Evolutionary conservation across 1,284 basidiomycete genomes (phyloP).

Genomic region (Takashimella koratensis): DNA sequence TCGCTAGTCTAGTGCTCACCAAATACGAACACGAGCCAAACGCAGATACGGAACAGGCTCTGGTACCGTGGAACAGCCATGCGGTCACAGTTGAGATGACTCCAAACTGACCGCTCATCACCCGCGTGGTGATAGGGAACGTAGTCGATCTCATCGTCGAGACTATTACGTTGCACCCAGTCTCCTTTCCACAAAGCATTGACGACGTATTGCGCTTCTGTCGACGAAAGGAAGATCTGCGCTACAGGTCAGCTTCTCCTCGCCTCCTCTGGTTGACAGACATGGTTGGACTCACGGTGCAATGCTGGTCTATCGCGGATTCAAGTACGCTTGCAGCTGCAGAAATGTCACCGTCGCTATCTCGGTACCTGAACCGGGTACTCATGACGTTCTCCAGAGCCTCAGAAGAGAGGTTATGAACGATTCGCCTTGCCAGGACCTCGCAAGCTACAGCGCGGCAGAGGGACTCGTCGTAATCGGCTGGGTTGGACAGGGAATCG

Average conservation of each 20-base stretch:
- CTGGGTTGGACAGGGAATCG: slow-evolving; percentile 49
- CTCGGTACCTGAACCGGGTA: slow-evolving; percentile 66
- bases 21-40: slow-evolving; percentile 81
- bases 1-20: slow-evolving; percentile 16
- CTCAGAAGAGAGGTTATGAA: slow-evolving; percentile 64
- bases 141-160: slow-evolving; percentile 51
- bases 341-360: slow-evolving; percentile 71
- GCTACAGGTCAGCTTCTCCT: slow-evolving; percentile 1
- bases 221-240: slow-evolving; percentile 79
- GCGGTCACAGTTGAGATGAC: slow-evolving; percentile 70
- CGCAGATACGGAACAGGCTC: slow-evolving; percentile 52
- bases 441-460: slow-evolving; percentile 83
- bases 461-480: slow-evolving; percentile 80
- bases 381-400: slow-evolving; percentile 64
- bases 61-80: slow-evolving; percentile 75
- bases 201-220: slow-evolving; percentile 70
- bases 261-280: too few species aligned
- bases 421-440: slow-evolving; percentile 74
- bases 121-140: slow-evolving; percentile 41
- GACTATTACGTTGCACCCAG: slow-evolving; percentile 70
- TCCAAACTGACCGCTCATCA: slow-evolving; percentile 58
- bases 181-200: slow-evolving; percentile 71
- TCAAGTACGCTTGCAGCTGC: slow-evolving; percentile 73
- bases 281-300: slow-evolving; percentile 39
- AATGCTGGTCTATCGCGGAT: slow-evolving; percentile 71